Percentiles rank a stretch among this genome's conserved stretches.
Evolutionary conservation across 2,329 filamentous ascomycete species (phyloP).

Genomic region (Coniochaeta pulveracea): DNA sequence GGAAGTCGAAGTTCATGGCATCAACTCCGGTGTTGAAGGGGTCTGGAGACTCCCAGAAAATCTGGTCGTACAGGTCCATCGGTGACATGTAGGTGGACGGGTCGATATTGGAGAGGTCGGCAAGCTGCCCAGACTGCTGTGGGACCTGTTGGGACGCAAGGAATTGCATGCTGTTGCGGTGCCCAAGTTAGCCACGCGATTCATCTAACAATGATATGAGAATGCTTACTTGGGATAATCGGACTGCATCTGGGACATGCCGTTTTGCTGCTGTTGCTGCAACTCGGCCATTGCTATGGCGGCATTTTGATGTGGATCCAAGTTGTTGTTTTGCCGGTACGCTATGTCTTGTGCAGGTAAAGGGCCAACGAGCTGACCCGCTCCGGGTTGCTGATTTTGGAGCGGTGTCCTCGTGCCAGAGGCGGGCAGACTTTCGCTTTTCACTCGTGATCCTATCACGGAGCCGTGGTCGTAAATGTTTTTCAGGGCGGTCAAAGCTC

Average conservation of each 20-base stretch:
- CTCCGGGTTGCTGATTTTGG: constrained; percentile 13
- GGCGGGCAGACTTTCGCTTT: constrained; percentile 33
- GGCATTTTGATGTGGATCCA: constrained; percentile 48
- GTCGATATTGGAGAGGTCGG: constrained; percentile 36
- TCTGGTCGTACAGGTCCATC: constrained; percentile 57
- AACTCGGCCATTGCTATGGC: constrained; percentile 55
- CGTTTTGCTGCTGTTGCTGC: constrained; percentile 38
- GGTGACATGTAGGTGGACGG: constrained; percentile 50
- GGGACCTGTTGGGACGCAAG: constrained; percentile 26
- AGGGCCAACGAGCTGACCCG: constrained; percentile 8
- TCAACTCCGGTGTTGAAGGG: constrained; percentile 46
- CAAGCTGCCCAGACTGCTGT: no score
- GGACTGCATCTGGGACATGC: constrained; percentile 36
- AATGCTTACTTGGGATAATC: constrained; percentile 27
- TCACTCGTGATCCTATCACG: constrained; percentile 35
- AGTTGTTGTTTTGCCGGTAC: constrained; percentile 13
- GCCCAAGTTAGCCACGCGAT: constrained; percentile 4
- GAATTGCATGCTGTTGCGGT: constrained; percentile 21
- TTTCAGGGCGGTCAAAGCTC: constrained; percentile 48
- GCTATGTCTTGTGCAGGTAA: constrained; percentile 4
- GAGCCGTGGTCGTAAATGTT: constrained; percentile 58
- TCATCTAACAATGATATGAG: neutral
- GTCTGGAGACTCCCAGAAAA: constrained; percentile 54
- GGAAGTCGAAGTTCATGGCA: constrained; percentile 48
- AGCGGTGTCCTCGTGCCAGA: constrained; percentile 34